Conservation (phyloP, 352 stramenopile genomes). For the Pilasporangium apinafurcum region DNA sequence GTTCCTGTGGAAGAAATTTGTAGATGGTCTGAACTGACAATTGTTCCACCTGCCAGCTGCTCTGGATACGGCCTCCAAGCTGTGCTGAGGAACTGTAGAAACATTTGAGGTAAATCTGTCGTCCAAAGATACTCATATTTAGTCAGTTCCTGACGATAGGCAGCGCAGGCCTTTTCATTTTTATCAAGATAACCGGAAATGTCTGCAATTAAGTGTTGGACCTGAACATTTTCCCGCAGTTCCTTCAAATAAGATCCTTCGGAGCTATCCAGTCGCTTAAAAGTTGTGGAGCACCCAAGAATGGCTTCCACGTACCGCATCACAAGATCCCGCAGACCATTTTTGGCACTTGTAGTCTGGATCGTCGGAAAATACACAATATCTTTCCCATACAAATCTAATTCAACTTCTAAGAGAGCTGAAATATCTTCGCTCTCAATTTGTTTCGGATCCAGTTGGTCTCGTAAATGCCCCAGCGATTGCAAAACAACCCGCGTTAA, state of each 20-base stretch:
- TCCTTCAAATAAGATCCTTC: conserved; percentile 88
- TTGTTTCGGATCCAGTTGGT: conserved; percentile 78
- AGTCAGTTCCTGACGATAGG: conserved; percentile 61
- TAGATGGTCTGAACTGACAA: conserved; percentile 20
- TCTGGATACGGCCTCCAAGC: conserved; percentile 47
- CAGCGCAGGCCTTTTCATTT: conserved; percentile 59
- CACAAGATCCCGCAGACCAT: conserved; percentile 53
- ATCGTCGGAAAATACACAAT: conserved; percentile 81
- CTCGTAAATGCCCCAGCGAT: conserved; percentile 59
- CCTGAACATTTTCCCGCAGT: conserved; percentile 77
- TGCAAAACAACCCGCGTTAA: conserved; percentile 67
- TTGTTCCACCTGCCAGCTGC: conserved; percentile 2
- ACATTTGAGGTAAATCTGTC: conserved; percentile 87
- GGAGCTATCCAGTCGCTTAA: conserved; percentile 82
- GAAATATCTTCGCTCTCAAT: conserved; percentile 82
- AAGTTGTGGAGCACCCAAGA: conserved; percentile 52
- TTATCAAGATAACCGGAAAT: conserved; percentile 78
- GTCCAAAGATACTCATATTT: conserved; percentile 93
- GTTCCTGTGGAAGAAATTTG: conserved; percentile 5
- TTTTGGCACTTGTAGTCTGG: conserved; percentile 29
- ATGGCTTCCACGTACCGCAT: conserved; percentile 67
- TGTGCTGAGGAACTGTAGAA: conserved; percentile 68
- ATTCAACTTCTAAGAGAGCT: conserved; percentile 86
- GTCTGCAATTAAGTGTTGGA: conserved; percentile 68
- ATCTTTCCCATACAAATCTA: conserved; percentile 86